phyloP scores from a whole-genome alignment of 345 rosid species.

The Pelargonium nanum region DNA sequence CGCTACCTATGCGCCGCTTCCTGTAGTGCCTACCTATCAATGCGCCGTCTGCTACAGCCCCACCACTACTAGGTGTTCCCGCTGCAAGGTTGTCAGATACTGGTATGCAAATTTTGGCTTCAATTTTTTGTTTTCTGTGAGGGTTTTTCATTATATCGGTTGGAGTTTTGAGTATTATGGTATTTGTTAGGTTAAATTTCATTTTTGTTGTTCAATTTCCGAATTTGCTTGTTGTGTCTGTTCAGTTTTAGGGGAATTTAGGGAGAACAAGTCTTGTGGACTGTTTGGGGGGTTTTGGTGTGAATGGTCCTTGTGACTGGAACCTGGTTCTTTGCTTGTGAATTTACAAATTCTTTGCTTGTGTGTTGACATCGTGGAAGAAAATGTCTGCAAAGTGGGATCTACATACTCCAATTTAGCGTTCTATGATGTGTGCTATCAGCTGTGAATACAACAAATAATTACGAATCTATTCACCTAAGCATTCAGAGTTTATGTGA shows the following conservation, averaged over 20 bases:
- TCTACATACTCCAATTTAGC: not conserved
- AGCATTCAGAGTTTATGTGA: too few relatives aligned
- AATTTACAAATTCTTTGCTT: too few relatives aligned
- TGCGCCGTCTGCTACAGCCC: slow-evolving; percentile 71
- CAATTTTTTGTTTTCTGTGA: not conserved
- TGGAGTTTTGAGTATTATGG: not conserved
- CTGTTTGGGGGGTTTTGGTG: too few relatives aligned
- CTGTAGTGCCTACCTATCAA: slow-evolving; percentile 27
- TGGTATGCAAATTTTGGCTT: slow-evolving; percentile 41
- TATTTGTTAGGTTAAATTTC: not conserved
- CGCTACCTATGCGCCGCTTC: slow-evolving; percentile 21
- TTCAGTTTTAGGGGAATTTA: too few relatives aligned
- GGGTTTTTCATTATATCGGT: slow-evolving; percentile 1
- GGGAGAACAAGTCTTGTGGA: too few relatives aligned
- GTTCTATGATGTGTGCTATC: not conserved
- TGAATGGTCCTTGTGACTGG: too few relatives aligned
- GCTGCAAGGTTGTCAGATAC: slow-evolving; percentile 79
- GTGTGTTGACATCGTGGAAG: too few relatives aligned
- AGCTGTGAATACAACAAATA: not conserved
- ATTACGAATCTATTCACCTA: too few relatives aligned
- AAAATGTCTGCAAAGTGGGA: too few relatives aligned
- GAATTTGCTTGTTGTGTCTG: too few relatives aligned
- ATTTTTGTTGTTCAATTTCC: too few relatives aligned
- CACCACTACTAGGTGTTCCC: slow-evolving; percentile 76
- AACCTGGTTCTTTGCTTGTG: too few relatives aligned